These are phyloP conservation scores for Phytophthora tubulina DNA, from an alignment of 352 stramenopile genomes.

Conservation along the genomic window DNA sequence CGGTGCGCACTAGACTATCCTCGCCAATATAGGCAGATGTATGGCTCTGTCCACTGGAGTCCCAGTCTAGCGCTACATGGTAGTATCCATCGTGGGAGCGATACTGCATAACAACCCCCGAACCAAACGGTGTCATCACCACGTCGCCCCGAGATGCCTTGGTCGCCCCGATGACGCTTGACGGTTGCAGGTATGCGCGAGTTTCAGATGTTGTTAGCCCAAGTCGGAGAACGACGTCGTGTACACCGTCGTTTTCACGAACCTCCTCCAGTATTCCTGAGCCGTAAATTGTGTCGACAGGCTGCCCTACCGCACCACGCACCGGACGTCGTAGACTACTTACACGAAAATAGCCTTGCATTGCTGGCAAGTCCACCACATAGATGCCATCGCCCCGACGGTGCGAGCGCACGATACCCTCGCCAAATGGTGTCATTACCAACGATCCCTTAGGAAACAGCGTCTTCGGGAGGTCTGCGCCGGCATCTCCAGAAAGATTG, in stretches of 20 bases:
- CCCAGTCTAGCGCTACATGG: conserved; percentile 78
- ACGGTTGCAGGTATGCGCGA: conserved; percentile 68
- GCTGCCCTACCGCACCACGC: conserved; percentile 63
- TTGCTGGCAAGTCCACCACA: conserved; percentile 50
- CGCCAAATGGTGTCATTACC: conserved; percentile 74
- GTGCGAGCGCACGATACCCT: conserved; percentile 61
- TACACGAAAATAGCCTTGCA: conserved; percentile 61
- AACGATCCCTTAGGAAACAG: conserved; percentile 60
- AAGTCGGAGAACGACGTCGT: conserved; percentile 74
- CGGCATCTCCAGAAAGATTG: neutral
- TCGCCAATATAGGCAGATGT: conserved; percentile 70
- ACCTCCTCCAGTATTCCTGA: conserved; percentile 71
- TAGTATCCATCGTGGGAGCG: conserved; percentile 71
- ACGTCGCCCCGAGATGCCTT: conserved; percentile 82
- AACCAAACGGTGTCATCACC: conserved; percentile 80
- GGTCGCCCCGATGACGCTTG: conserved; percentile 59
- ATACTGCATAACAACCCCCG: conserved; percentile 76
- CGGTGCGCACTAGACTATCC: conserved; percentile 62
- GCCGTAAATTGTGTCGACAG: conserved; percentile 74
- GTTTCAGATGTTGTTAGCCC: conserved; percentile 59
- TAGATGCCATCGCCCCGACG: conserved; percentile 69
- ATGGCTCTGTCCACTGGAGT: conserved; percentile 59
- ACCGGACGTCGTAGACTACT: conserved; percentile 49
- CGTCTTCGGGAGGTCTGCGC: conserved; percentile 30
- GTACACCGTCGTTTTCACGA: conserved; percentile 69